Evolutionary conservation across 495 filamentous ascomycete species (phyloP), one percentile per base, ranked within the genome.

Genomic region (Lepraria neglecta): DNA sequence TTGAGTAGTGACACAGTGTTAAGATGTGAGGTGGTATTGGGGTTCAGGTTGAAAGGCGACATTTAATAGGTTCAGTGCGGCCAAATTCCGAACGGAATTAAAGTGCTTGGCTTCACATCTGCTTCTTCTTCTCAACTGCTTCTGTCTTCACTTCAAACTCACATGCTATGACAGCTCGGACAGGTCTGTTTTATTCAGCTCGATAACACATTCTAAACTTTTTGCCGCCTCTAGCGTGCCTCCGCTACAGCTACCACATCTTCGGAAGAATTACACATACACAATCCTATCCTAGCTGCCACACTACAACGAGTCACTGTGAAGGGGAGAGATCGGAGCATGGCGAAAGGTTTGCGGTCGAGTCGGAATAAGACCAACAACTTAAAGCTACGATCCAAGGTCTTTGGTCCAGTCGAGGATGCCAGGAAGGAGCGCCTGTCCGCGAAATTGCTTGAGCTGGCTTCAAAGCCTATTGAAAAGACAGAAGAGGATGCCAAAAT

Each of bases 281-380:
- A 14, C 4, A 19, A 54, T 4, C 19, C 30, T 31, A 12, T 53
- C 30, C 28, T n/a, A 54, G 51, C 10, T 38, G n/a, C 31, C n/a
- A 11, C 31, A 9, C 6, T 31, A 4, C 31, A 35, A 17, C 15
- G 6, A 9, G 27, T 28, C 48, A 2, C 27, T n/a, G 5, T 52
- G 27, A 33, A 38, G 9, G 51, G 17, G 35, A 30, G 31, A 19
- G 31, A 54, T 21, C 15, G 44, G 31, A 53, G 62, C 62, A 96
- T 96, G 91, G 91, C 91, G 3, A 95, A 94, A 68, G 86, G 88
- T 69, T 74, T 86, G 51, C 80, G 91, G 67, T 78, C 91, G 45
- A 90, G 86, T 65, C 75, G 78, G 54, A 81, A 79, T 65, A 95
- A 96, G 78, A 76, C 81, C 65, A 92, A 96, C 75, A 86, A 87